Conservation (phyloP, 2,329 filamentous ascomycete genomes). For the Lasiodiplodia gonubiensis region DNA sequence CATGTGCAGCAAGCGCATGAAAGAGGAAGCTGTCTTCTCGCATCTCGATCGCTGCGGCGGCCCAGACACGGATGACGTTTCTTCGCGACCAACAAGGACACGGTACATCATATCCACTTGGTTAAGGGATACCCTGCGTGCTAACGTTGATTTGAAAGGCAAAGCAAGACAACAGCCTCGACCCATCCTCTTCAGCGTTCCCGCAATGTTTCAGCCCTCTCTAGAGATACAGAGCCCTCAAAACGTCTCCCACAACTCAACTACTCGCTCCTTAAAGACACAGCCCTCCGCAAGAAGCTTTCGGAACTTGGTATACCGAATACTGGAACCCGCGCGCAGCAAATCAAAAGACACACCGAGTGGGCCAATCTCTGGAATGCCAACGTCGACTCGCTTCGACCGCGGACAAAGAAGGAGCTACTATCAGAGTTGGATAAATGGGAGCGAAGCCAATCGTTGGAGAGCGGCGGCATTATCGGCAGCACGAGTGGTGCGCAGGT, state of each 20-base stretch:
- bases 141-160: background rate
- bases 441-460: slow-evolving; percentile 81
- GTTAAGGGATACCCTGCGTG: background rate
- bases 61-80: slow-evolving; percentile 38
- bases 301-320: slow-evolving; percentile 77
- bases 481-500: slow-evolving; percentile 55
- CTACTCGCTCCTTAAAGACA: slow-evolving; percentile 86
- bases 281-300: slow-evolving; percentile 78
- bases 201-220: slow-evolving; percentile 41
- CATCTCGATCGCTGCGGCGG: slow-evolving; percentile 75
- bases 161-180: slow-evolving; percentile 13
- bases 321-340: slow-evolving; percentile 68
- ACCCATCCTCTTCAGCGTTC: slow-evolving; percentile 32
- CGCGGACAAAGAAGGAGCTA: slow-evolving; percentile 73
- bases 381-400: slow-evolving; percentile 83
- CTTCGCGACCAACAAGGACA: slow-evolving; percentile 36
- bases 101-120: slow-evolving; percentile 34
- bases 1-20: slow-evolving; percentile 80
- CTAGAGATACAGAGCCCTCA: slow-evolving; percentile 34
- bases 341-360: slow-evolving; percentile 84
- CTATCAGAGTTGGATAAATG: slow-evolving; percentile 81
- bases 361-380: slow-evolving; percentile 97
- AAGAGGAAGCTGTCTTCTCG: slow-evolving; percentile 74
- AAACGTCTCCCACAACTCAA: slow-evolving; percentile 73
- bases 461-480: slow-evolving; percentile 39